Base-by-base conservation (phyloP, 768 basidiomycete genomes). In the Strobilomyces dryophilus region DNA sequence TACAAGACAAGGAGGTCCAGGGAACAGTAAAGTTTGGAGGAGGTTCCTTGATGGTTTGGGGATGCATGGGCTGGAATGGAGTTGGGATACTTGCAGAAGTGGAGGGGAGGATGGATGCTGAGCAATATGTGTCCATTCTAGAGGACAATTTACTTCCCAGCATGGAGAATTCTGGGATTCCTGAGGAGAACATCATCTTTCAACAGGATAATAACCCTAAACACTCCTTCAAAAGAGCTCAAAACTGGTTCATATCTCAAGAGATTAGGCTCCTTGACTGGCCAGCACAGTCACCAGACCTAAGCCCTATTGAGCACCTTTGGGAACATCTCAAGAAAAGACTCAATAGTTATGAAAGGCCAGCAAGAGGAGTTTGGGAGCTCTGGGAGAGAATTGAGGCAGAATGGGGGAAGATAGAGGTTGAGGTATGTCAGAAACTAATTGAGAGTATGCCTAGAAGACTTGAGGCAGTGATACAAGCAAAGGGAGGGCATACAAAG, bases 21-120 rank as follows among this genome's bases (percentile, higher is more conserved):
- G n/a, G n/a, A n/a, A n/a, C n/a, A n/a, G n/a, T n/a, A n/a, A n/a
- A n/a, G n/a, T n/a, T n/a, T n/a, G n/a, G n/a, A n/a, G n/a, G n/a
- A n/a, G n/a, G n/a, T n/a, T n/a, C n/a, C n/a, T n/a, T 50, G 36
- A 54, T 54, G 24, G 47, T 53, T 32, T 53, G 18, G 35, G 11
- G 3, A 14, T 54, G 53, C 31, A 54, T 54, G n/a, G 41, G 45
- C 1, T 47, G 31, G 31, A 52, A 47, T 40, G 20, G 45, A 14
- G 39, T 45, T 4, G 31, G 45, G 7, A 32, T 45, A 12, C 41
- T 44, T 18, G 37, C 27, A 40, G 49, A 50, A 29, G 10, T 49
- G 10, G 40, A 49, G 27, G 17, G 11, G 5, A 31, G 27, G 8
- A 49, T 49, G 47, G 14, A 42, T 42, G 29, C 49, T 24, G 15